Evolutionary conservation across 1,284 basidiomycete species (phyloP).

Genomic region (Lignosus rhinocerotis): DNA sequence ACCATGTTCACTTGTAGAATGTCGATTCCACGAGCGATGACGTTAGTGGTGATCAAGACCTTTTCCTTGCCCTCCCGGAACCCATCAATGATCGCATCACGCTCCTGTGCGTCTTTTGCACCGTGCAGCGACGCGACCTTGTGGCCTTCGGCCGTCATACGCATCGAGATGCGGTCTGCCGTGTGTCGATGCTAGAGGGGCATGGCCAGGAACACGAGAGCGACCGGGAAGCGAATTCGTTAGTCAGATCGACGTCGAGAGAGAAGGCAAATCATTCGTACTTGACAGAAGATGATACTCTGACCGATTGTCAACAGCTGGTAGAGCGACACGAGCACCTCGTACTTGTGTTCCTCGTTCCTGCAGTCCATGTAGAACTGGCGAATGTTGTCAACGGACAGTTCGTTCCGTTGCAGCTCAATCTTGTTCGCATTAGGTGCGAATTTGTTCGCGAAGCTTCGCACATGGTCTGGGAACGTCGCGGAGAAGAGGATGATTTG

Average conservation of each 20-base stretch:
- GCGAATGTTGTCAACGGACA: conserved; percentile 92
- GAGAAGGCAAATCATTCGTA: conserved; percentile 29
- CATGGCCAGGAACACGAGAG: background rate
- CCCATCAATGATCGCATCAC: conserved; percentile 91
- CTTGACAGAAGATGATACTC: conserved; percentile 96
- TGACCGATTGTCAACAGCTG: conserved; percentile 92
- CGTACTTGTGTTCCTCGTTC: conserved; percentile 92
- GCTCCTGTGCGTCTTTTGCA: conserved; percentile 85
- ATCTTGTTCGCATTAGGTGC: conserved; percentile 97
- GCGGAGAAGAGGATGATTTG: conserved; percentile 98
- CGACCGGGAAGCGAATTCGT: background rate
- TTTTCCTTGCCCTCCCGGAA: conserved; percentile 97
- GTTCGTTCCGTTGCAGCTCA: conserved; percentile 91
- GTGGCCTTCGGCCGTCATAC: conserved; percentile 94
- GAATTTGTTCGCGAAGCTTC: conserved; percentile 87
- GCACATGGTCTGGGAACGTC: conserved; percentile 95
- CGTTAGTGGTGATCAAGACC: conserved; percentile 98
- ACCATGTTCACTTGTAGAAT: conserved; percentile 99
- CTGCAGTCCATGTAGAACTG: conserved; percentile 98
- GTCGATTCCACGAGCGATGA: conserved; percentile 97
- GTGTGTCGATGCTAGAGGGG: conserved; percentile 78
- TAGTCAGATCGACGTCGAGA: background rate
- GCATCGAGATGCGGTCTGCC: conserved; percentile 88
- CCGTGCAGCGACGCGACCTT: conserved; percentile 97
- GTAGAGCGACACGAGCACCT: conserved; percentile 92